These are phyloP conservation scores for Malassezia japonica DNA, from an alignment of 1,284 basidiomycete genomes.

Conservation along the genomic window DNA sequence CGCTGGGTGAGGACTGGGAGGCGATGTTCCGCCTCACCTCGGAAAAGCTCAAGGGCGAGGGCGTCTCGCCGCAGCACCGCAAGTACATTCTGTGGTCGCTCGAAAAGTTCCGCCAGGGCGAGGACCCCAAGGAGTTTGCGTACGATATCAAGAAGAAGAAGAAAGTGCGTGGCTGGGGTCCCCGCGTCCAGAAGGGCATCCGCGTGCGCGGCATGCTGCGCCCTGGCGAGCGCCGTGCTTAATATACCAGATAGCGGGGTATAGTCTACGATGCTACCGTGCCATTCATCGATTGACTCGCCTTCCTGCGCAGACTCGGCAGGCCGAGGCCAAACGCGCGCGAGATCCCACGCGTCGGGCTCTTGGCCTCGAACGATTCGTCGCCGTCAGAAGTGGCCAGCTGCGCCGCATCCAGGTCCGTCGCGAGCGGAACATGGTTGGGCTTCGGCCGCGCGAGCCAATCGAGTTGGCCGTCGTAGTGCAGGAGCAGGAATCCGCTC, in stretches of 20 bases:
- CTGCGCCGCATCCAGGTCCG: neutral
- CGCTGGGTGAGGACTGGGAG: conserved; percentile 56
- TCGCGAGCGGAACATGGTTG: neutral
- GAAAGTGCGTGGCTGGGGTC: conserved; percentile 60
- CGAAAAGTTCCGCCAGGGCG: conserved; percentile 62
- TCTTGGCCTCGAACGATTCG: neutral
- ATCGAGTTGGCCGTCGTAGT: conserved; percentile 11
- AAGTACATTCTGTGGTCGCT: conserved; percentile 64
- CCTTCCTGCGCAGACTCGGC: neutral
- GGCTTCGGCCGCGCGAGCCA: neutral
- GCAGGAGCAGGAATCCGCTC: conserved; percentile 1
- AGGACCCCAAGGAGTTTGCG: conserved; percentile 57
- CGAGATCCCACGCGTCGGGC: neutral
- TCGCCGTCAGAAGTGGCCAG: neutral
- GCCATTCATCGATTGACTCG: neutral
- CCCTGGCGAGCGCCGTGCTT: conserved; percentile 32
- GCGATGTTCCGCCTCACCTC: conserved; percentile 60
- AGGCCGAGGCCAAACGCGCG: neutral
- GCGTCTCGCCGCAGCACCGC: conserved; percentile 61
- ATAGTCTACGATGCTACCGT: neutral
- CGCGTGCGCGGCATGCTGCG: conserved; percentile 34
- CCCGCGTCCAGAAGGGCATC: conserved; percentile 61
- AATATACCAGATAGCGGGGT: conserved; percentile 2
- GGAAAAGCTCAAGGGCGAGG: conserved; percentile 57
- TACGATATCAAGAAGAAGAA: conserved; percentile 61